Percentiles rank a stretch among this genome's conserved stretches.
These are phyloP conservation scores for Enterospora canceri DNA, from an alignment of 371 early-diverging fungal genomes.

Conservation along the genomic window DNA sequence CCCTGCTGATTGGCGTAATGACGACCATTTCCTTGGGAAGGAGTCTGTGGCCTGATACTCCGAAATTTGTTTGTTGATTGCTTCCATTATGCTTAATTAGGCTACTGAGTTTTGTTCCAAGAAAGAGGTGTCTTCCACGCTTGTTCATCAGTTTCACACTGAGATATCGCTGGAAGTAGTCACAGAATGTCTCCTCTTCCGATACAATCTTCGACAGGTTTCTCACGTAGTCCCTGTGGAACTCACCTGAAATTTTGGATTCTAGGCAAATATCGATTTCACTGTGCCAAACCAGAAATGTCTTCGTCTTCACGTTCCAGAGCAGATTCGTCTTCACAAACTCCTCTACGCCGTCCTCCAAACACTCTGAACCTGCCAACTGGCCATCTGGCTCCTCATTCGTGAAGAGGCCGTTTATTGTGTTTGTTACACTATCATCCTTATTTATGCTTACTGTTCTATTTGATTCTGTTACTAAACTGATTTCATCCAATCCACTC, in stretches of 20 bases:
- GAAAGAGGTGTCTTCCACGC: background rate
- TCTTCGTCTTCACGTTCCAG: background rate
- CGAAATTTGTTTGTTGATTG: background rate
- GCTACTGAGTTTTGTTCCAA: background rate
- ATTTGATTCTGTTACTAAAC: no score
- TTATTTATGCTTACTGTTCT: no score
- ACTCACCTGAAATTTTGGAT: background rate
- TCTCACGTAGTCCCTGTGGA: background rate
- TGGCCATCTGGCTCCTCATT: no score
- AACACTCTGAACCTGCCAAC: no score
- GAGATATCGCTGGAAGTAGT: constrained; percentile 6
- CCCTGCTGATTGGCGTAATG: constrained; percentile 26
- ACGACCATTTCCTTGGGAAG: constrained; percentile 20
- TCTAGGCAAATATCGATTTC: background rate
- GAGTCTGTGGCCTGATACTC: background rate
- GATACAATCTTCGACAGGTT: background rate
- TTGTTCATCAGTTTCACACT: background rate
- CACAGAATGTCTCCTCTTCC: background rate
- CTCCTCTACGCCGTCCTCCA: no score
- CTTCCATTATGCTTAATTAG: background rate
- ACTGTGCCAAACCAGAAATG: background rate
- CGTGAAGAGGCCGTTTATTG: no score
- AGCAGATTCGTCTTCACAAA: background rate
- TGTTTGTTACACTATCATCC: no score
- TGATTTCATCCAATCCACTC: no score